Evolutionary conservation across 805 yeast genomes (phyloP).

Genomic region (Saturnispora dispora): DNA sequence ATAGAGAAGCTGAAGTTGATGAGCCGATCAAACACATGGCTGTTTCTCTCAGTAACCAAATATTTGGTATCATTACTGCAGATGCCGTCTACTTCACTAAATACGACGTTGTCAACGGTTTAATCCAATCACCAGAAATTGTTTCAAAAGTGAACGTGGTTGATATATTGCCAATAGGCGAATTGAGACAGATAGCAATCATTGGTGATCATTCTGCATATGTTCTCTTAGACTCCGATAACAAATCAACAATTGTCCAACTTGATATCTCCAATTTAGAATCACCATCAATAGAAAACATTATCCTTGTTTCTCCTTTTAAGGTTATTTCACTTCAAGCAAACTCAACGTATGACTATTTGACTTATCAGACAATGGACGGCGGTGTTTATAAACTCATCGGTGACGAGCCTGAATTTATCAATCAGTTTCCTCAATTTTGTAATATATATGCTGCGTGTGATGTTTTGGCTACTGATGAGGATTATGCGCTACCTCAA

Average conservation of each 20-base stretch:
- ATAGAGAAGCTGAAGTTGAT: slow-evolving; percentile 50
- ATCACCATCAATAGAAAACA: slow-evolving; percentile 33
- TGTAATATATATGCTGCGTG: slow-evolving; percentile 52
- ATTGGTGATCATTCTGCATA: slow-evolving; percentile 43
- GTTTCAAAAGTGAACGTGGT: slow-evolving; percentile 29
- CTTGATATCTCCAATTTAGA: slow-evolving; percentile 37
- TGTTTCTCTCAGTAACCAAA: slow-evolving; percentile 47
- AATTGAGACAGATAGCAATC: slow-evolving; percentile 55
- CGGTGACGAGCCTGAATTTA: background rate
- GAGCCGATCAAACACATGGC: slow-evolving; percentile 57
- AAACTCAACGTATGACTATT: slow-evolving; percentile 39
- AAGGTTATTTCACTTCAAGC: slow-evolving; percentile 47
- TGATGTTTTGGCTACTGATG: slow-evolving; percentile 15
- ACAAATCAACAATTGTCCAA: slow-evolving; percentile 29
- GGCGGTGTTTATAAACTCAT: slow-evolving; percentile 44
- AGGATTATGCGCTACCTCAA: slow-evolving; percentile 17
- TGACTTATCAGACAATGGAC: slow-evolving; percentile 54
- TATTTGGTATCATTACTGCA: slow-evolving; percentile 49
- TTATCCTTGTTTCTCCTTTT: slow-evolving; percentile 39
- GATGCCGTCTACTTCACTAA: slow-evolving; percentile 38
- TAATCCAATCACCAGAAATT: slow-evolving; percentile 36
- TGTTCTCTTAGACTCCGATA: slow-evolving; percentile 45
- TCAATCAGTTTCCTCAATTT: slow-evolving; percentile 56
- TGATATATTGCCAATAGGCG: slow-evolving; percentile 28
- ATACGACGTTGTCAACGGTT: slow-evolving; percentile 34